Evolutionary conservation across 148 eudicot species (phyloP).

Genomic region (Nepenthes mirabilis): DNA sequence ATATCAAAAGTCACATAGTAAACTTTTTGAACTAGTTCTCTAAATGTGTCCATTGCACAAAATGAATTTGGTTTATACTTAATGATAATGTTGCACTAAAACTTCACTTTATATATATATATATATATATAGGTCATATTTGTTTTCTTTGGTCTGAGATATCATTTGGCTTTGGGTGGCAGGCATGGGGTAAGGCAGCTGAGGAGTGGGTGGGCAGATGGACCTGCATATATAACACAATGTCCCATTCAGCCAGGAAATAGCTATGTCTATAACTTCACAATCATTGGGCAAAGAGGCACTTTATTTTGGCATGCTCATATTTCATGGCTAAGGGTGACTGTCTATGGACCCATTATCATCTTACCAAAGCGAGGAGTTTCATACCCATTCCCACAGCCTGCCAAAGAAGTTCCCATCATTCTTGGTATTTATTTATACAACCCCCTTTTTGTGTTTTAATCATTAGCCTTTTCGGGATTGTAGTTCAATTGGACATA

Average conservation of each 20-base stretch:
- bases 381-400: slow-evolving; percentile 31
- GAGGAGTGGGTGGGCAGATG: slow-evolving; percentile 47
- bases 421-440: slow-evolving; percentile 15
- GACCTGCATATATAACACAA: slow-evolving; percentile 40
- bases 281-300: slow-evolving; percentile 37
- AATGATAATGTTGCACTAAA: no score
- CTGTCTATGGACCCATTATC: slow-evolving; percentile 35
- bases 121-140: no score
- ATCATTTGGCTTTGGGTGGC: no score
- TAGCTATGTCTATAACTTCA: slow-evolving; percentile 37
- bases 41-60: no score
- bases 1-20: no score
- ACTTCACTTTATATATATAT: no score
- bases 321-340: slow-evolving; percentile 42
- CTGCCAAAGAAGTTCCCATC: slow-evolving; percentile 34
- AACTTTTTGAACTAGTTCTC: no score
- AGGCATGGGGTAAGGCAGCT: slow-evolving; percentile 50
- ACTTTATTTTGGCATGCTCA: slow-evolving; percentile 51
- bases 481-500: no score
- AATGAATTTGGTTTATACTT: no score
- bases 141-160: no score
- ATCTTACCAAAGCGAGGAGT: slow-evolving; percentile 35
- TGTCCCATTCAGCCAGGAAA: slow-evolving; percentile 45
- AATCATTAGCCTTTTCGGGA: no score
- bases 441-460: no score